Percentiles rank a stretch among this genome's conserved stretches.
phyloP scores from a whole-genome alignment of 192 early-diverging fungal genomes.

The Coemansia sp. region DNA sequence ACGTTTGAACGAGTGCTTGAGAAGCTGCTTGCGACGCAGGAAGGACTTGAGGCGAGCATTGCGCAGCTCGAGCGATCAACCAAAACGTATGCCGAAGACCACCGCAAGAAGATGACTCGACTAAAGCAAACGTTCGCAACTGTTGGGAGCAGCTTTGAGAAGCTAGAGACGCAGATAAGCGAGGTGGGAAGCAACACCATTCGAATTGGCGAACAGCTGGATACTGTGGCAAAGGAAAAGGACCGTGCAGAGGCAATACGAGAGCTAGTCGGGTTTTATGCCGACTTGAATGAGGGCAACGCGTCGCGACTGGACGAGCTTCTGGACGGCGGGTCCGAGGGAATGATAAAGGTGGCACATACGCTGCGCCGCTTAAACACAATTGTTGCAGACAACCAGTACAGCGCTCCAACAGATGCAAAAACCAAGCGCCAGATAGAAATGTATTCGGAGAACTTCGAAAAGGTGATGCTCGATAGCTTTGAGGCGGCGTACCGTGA shows the following conservation, averaged over 20 bases:
- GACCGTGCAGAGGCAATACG: constrained; percentile 84
- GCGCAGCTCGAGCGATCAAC: constrained; percentile 81
- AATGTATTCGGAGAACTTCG: constrained; percentile 89
- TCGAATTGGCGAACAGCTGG: constrained; percentile 96
- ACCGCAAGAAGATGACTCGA: constrained; percentile 78
- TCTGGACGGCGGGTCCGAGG: constrained; percentile 74
- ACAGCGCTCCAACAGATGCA: constrained; percentile 39
- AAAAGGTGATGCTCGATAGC: constrained; percentile 81
- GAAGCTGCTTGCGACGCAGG: constrained; percentile 76
- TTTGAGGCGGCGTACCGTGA: constrained; percentile 88
- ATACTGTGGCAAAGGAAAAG: constrained; percentile 92
- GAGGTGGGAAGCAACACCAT: constrained; percentile 97
- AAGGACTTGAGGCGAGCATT: constrained; percentile 80
- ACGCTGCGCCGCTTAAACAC: constrained; percentile 83
- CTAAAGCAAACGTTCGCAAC: constrained; percentile 82
- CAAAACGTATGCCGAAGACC: constrained; percentile 70
- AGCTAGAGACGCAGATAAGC: constrained; percentile 82
- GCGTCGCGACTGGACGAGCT: constrained; percentile 76
- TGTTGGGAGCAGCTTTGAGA: constrained; percentile 85
- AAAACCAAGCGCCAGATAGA: constrained; percentile 86
- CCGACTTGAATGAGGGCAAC: constrained; percentile 83
- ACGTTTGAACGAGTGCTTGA: constrained; percentile 86
- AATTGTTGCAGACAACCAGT: constrained; percentile 59
- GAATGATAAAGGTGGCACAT: constrained; percentile 85
- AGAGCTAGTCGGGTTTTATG: constrained; percentile 91